These are phyloP conservation scores for Ustulina deusta DNA, from an alignment of 2,329 filamentous ascomycete species.

Conservation along the genomic window DNA sequence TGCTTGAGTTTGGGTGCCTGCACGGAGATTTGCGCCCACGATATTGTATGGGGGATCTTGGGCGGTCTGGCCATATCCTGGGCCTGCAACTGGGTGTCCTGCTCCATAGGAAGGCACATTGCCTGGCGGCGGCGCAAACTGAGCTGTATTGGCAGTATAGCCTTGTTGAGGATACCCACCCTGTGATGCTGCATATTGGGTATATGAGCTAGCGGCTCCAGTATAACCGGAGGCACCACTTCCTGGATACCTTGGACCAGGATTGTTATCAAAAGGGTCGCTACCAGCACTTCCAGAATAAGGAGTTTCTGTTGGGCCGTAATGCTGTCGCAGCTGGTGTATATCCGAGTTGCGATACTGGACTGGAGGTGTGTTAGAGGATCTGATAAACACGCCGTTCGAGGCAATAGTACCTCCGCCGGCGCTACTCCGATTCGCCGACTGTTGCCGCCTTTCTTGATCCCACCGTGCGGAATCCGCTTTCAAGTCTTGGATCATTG, in stretches of 20 bases:
- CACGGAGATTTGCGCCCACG: conserved; percentile 47
- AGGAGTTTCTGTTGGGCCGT: conserved; percentile 58
- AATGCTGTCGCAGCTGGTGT: conserved; percentile 59
- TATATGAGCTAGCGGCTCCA: conserved; percentile 57
- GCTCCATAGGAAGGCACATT: conserved; percentile 46
- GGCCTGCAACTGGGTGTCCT: conserved; percentile 42
- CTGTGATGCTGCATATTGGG: conserved; percentile 49
- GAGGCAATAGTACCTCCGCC: conserved; percentile 70
- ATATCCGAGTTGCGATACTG: conserved; percentile 69
- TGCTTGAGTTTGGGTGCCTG: conserved; percentile 37
- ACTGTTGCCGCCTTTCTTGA: conserved; percentile 68
- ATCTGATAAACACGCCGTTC: conserved; percentile 61
- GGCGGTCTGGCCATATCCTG: conserved; percentile 48
- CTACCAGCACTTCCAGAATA: conserved; percentile 42
- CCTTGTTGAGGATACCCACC: conserved; percentile 49
- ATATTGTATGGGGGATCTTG: conserved; percentile 50
- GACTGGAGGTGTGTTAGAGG: conserved; percentile 71
- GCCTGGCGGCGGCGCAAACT: conserved; percentile 46
- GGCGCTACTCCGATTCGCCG: conserved; percentile 62
- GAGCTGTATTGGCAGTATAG: conserved; percentile 47
- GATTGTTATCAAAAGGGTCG: conserved; percentile 57
- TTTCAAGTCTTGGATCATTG: conserved; percentile 73
- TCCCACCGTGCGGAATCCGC: conserved; percentile 72
- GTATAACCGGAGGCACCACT: conserved; percentile 63
- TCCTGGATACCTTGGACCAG: conserved; percentile 63